Evolutionary conservation across 2,329 filamentous ascomycete genomes (phyloP), one percentile per base, ranked within the genome.

Genomic region (Juglanconis juglandina): DNA sequence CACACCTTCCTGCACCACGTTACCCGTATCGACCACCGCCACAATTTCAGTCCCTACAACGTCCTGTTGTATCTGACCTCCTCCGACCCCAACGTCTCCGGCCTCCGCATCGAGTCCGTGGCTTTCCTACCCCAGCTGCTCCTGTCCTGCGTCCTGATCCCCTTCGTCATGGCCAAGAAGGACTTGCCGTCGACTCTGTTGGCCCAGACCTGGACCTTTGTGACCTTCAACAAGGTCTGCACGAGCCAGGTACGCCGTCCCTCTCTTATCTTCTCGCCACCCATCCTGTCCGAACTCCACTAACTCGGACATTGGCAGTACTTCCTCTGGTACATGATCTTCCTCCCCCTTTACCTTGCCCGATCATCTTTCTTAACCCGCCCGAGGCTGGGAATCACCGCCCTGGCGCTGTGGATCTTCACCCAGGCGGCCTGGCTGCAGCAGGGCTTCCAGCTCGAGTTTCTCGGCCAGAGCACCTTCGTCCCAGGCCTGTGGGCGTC

Each of bases 21-120:
- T 63, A 92, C 89, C 4, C 89, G 95, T 62, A 89, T 96, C 73
- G 95, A 99, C 72, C 95, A 99, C 75, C 89, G 95, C 13, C 95
- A 99, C 78, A 99, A 99, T 77, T 99, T 99, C 77, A 97, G 93
- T 9, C 91, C 92, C 1, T 99, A 98, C 80, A 97, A 96, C 73
- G 90, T 88, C 1, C 82, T 97, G 7, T 83, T 99, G 2, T 96
- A 99, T 72, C 83, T 96, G 47, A 88, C 87, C 53, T 96, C 95
- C 0, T 87, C 90, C 2, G 75, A 79, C 2, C 73, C 79, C 0
- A 68, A 73, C 1, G 68, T 75, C 1, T 67, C 74, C 35, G 58
- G 61, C 8, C 42, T 83, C 50, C 72, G 73, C 73, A 72, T 93
- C 54, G 92, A 96, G 71, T 90, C 90, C 0, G 76, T 96, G 5